Base-by-base conservation (phyloP, 2,329 filamentous ascomycete species). In the Westerdykella aurantiaca region DNA sequence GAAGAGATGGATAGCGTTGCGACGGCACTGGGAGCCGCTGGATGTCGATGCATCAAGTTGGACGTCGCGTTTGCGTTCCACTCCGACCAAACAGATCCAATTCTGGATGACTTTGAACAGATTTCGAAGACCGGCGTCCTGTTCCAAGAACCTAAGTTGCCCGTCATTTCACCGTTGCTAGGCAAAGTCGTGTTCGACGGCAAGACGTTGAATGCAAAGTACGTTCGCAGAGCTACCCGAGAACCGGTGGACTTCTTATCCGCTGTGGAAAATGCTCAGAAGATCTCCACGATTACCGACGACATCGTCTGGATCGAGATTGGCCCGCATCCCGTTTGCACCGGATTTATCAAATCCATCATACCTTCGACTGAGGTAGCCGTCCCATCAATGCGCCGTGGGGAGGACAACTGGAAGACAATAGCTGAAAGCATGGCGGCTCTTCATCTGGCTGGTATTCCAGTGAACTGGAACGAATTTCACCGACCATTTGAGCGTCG, bases 391-490 rank as follows among this genome's bases (percentile, higher is more conserved):
- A 17, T 49, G 12, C 46, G 38, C 17, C 34, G 46, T 11, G 44
- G 38, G 14, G 37, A 43, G 6, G 38, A 45, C 29, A 34, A 25
- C 31, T 53, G 46, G 46, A 37, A n/a, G 18, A 44, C 75, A 0
- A 58, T 84, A 2, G 64, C 72, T 2, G 51, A 58, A 4, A 75
- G 63, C 39, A 58, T 80, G 31, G 69, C 69, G 41, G 64, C 70
- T 0, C 64, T 86, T 0, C 74, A 85, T 58, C 60, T 58, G 1
- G 69, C 67, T 1, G 82, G 81, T 0, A 51, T 81, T 1, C 64
- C 72, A 5, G 64, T 86, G 17, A 68, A 79, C 51, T 87, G 81
- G 80, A 72, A 74, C 38, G 81, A 81, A 57, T 82, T 76, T 51
- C 76, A 82, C 55, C 63, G 70, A 3, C 69, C 72, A 21, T 79